Percentiles rank a stretch among this genome's conserved stretches.
Evolutionary conservation across 2,329 filamentous ascomycete genomes (phyloP).

Genomic region (Ophiosphaerella korrae): DNA sequence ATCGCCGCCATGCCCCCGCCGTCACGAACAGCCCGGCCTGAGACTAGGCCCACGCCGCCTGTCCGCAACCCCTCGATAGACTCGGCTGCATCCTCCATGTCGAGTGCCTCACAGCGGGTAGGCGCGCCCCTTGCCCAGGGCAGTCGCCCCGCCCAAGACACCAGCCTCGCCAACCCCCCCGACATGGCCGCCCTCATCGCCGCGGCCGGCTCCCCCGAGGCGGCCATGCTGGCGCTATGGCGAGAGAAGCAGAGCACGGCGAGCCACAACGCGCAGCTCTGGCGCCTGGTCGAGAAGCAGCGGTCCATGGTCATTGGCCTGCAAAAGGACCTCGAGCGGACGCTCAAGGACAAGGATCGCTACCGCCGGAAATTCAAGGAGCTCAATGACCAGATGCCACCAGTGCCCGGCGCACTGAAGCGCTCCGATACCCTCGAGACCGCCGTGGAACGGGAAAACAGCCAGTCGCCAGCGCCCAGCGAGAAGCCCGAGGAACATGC

Average conservation of each 20-base stretch:
- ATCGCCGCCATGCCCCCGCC: constrained; percentile 43
- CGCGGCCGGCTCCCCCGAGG: constrained; percentile 85
- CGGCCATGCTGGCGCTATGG: constrained; percentile 83
- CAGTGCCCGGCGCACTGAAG: constrained; percentile 38
- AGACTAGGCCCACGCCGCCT: constrained; percentile 34
- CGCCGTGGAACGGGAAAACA: constrained; percentile 43
- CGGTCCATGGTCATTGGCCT: constrained; percentile 89
- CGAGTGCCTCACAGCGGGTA: constrained; percentile 54
- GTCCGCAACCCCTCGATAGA: constrained; percentile 88
- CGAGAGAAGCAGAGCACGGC: constrained; percentile 90
- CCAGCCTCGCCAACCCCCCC: constrained; percentile 60
- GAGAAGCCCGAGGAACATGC: constrained; percentile 37
- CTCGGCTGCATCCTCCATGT: constrained; percentile 76
- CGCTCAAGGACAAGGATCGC: constrained; percentile 91
- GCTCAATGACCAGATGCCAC: constrained; percentile 56
- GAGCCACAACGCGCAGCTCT: constrained; percentile 89
- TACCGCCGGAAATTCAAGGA: constrained; percentile 93
- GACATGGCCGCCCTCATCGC: constrained; percentile 82
- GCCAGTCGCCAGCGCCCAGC: constrained; percentile 44
- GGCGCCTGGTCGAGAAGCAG: constrained; percentile 96
- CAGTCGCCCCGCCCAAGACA: constrained; percentile 62
- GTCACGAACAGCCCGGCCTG: constrained; percentile 42
- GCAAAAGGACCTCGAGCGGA: constrained; percentile 90
- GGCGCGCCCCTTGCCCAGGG: constrained; percentile 58
- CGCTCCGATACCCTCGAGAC: constrained; percentile 44